Base-by-base conservation (phyloP, 2,329 filamentous ascomycete genomes). In the Onygena corvina region DNA sequence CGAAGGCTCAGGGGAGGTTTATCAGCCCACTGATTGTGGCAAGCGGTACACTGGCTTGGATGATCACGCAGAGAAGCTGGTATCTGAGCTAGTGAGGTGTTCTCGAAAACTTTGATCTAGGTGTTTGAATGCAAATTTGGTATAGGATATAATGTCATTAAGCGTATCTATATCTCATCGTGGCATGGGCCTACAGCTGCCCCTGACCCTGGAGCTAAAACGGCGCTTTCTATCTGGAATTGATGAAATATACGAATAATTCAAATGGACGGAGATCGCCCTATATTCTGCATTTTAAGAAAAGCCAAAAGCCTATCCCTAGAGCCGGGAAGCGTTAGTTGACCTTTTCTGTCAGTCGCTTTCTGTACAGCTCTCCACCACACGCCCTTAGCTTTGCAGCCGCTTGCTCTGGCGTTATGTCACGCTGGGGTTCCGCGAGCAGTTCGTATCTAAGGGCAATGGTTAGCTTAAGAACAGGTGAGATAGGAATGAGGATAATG, bases 351-450 rank as follows among this genome's bases (percentile, higher is more conserved):
- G n/a, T 57, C 44, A 80, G 58, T 56, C 70, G 76, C 63, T 83
- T 87, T 56, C 92, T 79, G 63, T 98, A 96, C 54, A 98, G 69
- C 62, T 86, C 79, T 12, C 88, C 88, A 2, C 80, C 85, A 55
- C 87, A 89, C 51, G 75, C 74, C 56, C 84, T 78, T 52, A 98
- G 70, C 46, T 80, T 80, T 21, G 79, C 80, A 11, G 92, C 84
- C 1, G 92, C 92, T 69, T 96, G 92, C 68, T 98, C 92, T 0
- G 92, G 90, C 0, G 92, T 98, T 60, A 98, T 96, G 64, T 98
- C 92, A 52, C 92, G 79, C 68, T 98, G 92, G n/a, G 92, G 90
- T 70, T 98, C 92, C 1, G 86, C 92, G 79, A 98, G 80, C 69
- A 98, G 76, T 69, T 98, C 92, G 64, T 94, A 96, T 0, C 71